Conservation (phyloP, 2,329 filamentous ascomycete genomes). For the Cercospora sojina region DNA sequence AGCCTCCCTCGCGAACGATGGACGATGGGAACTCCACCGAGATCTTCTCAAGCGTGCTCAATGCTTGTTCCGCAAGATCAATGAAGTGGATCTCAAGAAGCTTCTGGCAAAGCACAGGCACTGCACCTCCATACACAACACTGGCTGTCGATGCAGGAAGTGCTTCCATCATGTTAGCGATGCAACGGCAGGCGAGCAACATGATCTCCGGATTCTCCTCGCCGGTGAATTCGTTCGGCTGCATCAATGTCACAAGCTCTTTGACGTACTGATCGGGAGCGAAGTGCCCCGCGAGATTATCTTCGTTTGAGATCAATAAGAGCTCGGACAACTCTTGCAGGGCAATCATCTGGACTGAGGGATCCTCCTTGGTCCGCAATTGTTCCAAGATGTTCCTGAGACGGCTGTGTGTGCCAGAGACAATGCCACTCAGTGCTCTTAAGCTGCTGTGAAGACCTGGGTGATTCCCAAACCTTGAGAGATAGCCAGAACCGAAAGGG, state of each 20-base stretch:
- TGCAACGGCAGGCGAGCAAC: slow-evolving; percentile 90
- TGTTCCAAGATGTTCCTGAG: slow-evolving; percentile 62
- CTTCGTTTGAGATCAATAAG: slow-evolving; percentile 90
- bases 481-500: slow-evolving; percentile 61
- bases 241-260: slow-evolving; percentile 88
- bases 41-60: slow-evolving; percentile 96
- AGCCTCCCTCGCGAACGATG: slow-evolving; percentile 91
- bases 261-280: slow-evolving; percentile 93
- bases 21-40: slow-evolving; percentile 92
- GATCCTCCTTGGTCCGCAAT: slow-evolving; percentile 79
- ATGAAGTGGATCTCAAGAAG: slow-evolving; percentile 95
- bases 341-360: slow-evolving; percentile 84
- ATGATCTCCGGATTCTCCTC: slow-evolving; percentile 96
- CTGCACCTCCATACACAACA: slow-evolving; percentile 95
- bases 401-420: slow-evolving; percentile 77
- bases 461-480: slow-evolving; percentile 65
- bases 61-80: slow-evolving; percentile 91
- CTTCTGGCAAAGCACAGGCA: slow-evolving; percentile 92
- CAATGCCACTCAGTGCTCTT: slow-evolving; percentile 84
- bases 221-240: slow-evolving; percentile 73
- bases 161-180: slow-evolving; percentile 97
- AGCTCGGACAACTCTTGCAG: slow-evolving; percentile 92
- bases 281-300: slow-evolving; percentile 93
- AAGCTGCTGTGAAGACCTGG: slow-evolving; percentile 74
- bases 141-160: slow-evolving; percentile 89